These are phyloP conservation scores for Fusarium sp. DNA, from an alignment of 2,329 filamentous ascomycete genomes.

Conservation along the genomic window DNA sequence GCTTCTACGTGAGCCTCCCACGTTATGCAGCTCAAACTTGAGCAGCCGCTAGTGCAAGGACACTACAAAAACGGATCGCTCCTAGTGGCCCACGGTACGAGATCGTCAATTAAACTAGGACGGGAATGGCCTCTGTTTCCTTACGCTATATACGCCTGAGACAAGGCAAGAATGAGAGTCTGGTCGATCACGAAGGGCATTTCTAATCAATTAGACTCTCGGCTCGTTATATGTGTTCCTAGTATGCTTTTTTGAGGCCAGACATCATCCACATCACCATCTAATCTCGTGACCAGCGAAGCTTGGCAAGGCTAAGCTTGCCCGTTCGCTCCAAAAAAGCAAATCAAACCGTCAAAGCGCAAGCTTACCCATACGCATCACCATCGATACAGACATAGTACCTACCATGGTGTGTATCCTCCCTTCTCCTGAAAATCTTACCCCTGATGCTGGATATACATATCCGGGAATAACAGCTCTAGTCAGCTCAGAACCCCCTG, in stretches of 20 bases:
- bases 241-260: slow-evolving; percentile 26
- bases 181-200: too few species aligned
- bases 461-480: slow-evolving; percentile 5
- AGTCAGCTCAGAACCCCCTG: slow-evolving; percentile 13
- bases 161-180: too few species aligned
- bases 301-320: slow-evolving; percentile 16
- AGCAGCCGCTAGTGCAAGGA: slow-evolving; percentile 28
- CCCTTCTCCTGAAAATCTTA: slow-evolving; percentile 20
- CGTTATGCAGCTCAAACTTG: slow-evolving; percentile 23
- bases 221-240: slow-evolving; percentile 1
- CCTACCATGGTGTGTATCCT: too few species aligned
- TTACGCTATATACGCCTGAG: neutral
- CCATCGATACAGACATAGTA: neutral
- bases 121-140: slow-evolving; percentile 7
- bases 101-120: slow-evolving; percentile 16
- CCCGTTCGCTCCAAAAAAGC: slow-evolving; percentile 5
- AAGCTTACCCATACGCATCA: slow-evolving; percentile 2
- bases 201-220: neutral
- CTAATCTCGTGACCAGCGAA: slow-evolving; percentile 20
- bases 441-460: neutral
- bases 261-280: slow-evolving; percentile 19
- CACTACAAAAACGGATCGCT: neutral
- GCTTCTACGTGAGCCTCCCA: neutral
- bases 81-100: slow-evolving; percentile 12
- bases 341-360: slow-evolving; percentile 14